Conservation (phyloP, 768 basidiomycete species). For the Sarcomyxa edulis region DNA sequence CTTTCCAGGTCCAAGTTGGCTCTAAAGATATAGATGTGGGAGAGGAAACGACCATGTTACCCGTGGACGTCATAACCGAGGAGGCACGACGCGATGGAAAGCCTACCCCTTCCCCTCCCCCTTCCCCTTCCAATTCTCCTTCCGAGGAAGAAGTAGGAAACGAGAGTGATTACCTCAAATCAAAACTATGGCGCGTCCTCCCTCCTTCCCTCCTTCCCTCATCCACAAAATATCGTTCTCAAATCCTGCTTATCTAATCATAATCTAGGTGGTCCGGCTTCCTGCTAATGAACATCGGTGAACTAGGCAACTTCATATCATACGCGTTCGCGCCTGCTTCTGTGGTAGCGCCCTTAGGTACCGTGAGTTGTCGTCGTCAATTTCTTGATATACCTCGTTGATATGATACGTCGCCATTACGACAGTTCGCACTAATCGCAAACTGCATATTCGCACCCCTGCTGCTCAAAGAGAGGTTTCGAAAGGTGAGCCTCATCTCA, state of each 20-base stretch:
- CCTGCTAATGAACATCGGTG: slow-evolving; percentile 84
- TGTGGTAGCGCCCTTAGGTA: slow-evolving; percentile 94
- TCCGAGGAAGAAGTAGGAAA: slow-evolving; percentile 21
- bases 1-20: too few species aligned
- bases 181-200: slow-evolving; percentile 68
- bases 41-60: too few species aligned
- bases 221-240: neutral
- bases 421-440: slow-evolving; percentile 84
- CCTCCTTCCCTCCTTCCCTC: neutral
- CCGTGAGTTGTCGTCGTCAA: slow-evolving; percentile 50
- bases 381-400: slow-evolving; percentile 3
- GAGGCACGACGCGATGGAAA: slow-evolving; percentile 14
- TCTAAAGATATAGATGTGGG: too few species aligned
- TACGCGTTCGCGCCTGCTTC: slow-evolving; percentile 90
- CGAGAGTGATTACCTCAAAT: slow-evolving; percentile 77
- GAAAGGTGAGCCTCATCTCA: slow-evolving; percentile 46
- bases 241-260: too few species aligned
- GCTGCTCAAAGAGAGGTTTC: slow-evolving; percentile 78
- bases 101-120: slow-evolving; percentile 11
- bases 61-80: slow-evolving; percentile 38
- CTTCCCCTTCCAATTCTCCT: slow-evolving; percentile 14
- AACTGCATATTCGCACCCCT: slow-evolving; percentile 93
- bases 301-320: slow-evolving; percentile 85
- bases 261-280: slow-evolving; percentile 89
- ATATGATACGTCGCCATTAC: slow-evolving; percentile 9